Evolutionary conservation across 495 filamentous ascomycete species (phyloP), one percentile per base, ranked within the genome.

Genomic region (Hyaloscypha hepaticicola): DNA sequence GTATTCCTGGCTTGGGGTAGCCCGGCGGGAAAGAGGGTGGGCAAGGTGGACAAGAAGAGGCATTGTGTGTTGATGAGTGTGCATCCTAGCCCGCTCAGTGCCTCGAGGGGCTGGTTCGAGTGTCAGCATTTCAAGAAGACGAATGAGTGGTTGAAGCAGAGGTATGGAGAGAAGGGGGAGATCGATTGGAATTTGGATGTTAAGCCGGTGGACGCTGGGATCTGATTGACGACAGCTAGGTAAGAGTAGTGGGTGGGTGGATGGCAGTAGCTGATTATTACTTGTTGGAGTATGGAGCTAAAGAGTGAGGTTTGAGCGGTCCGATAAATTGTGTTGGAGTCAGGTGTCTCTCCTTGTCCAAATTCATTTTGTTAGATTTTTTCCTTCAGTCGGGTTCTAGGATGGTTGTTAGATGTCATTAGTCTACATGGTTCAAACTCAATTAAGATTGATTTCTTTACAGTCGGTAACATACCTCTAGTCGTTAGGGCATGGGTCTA

Each of bases 1-100:
- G 95, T 97, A 16, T 98, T 99, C 73, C 75, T 99, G 68, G 94
- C 92, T 0, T 99, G 95, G 95, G 95, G 95, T 3, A 85, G 74
- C 1, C 89, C 90, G 8, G 95, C 95, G 0, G 87, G 83, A 31
- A 88, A 88, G 76, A 78, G 94, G 58, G 87, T 94, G 7, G 70
- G 78, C 5, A 87, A 84, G 65, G 77, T 99, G 45, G 89, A 94
- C 69, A 75, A 70, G 55, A 76, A 82, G 69, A 87, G 82, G 68
- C 93, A 99, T 77, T 81, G 84, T 27, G 88, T 99, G 53, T 76
- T 99, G 66, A 85, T 89, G 78, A 88, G 86, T 67, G 91, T 90
- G 59, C 95, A 99, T 79, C 95, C 95, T 2, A 96, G 92, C 77
- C 95, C 95, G 51, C 73, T 96, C 64, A 93, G 90, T 76, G 95